phyloP scores from a whole-genome alignment of 805 yeast species.

The Ogataea paradorogensis region DNA sequence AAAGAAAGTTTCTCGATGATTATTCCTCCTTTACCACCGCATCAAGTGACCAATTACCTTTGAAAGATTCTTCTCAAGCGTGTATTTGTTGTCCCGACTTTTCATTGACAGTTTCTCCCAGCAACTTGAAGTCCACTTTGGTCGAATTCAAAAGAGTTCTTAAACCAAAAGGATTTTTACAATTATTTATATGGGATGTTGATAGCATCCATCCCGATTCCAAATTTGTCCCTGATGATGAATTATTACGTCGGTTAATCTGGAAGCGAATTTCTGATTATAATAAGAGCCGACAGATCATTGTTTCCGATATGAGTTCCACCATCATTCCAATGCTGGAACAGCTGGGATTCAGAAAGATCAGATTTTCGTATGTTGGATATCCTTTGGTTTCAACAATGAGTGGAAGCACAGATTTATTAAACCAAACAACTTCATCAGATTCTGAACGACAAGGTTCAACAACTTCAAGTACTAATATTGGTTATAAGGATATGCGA shows the following conservation, averaged over 20 bases:
- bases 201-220: constrained; percentile 10
- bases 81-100: constrained; percentile 31
- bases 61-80: constrained; percentile 27
- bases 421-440: constrained; percentile 7
- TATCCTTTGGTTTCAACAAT: constrained; percentile 27
- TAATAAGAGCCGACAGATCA: constrained; percentile 13
- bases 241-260: constrained; percentile 18
- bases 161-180: constrained; percentile 31
- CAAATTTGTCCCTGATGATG: constrained; percentile 13
- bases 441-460: constrained; percentile 11
- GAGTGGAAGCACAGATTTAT: constrained; percentile 11
- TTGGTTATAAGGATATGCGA: constrained; percentile 28
- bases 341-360: constrained; percentile 26
- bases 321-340: constrained; percentile 22
- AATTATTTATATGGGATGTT: constrained; percentile 30
- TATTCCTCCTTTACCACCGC: constrained; percentile 34
- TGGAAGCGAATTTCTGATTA: constrained; percentile 23
- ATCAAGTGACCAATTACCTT: constrained; percentile 26
- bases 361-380: constrained; percentile 25
- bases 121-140: constrained; percentile 21
- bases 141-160: constrained; percentile 31
- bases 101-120: constrained; percentile 16
- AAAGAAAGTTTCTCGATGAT: constrained; percentile 23
- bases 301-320: constrained; percentile 20
- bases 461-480: constrained; percentile 4